A percentile compares a stretch with the other conserved stretches of the same genome.
These are phyloP conservation scores for Plantago ovata DNA, from an alignment of 257 asterid genomes.

Conservation along the genomic window DNA sequence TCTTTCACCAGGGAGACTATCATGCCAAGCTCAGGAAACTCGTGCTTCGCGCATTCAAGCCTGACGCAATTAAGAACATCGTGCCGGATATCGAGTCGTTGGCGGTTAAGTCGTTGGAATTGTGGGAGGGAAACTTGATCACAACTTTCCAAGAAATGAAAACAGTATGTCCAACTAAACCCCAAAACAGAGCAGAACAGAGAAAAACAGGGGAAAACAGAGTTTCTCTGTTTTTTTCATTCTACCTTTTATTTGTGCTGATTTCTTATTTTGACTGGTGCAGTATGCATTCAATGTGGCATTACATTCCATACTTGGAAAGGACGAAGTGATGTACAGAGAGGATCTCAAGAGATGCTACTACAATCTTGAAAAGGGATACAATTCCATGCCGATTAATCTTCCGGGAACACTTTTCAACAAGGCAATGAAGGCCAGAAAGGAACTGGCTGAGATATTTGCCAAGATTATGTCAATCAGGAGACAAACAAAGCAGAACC, in stretches of 20 bases:
- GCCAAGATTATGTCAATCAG: constrained; percentile 45
- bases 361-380: constrained; percentile 67
- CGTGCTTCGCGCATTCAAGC: constrained; percentile 68
- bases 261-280: constrained; percentile 20
- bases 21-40: constrained; percentile 62
- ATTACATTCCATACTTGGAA: constrained; percentile 65
- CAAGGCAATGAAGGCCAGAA: constrained; percentile 71
- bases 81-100: constrained; percentile 46
- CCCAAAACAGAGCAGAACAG: constrained; percentile 21
- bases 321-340: constrained; percentile 55
- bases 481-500: constrained; percentile 30
- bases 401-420: constrained; percentile 69
- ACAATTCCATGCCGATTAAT: constrained; percentile 70
- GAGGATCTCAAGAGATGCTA: constrained; percentile 72
- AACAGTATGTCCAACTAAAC: constrained; percentile 40
- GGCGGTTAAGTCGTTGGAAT: constrained; percentile 36
- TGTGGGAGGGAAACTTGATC: constrained; percentile 55
- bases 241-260: constrained; percentile 4
- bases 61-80: constrained; percentile 54
- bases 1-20: constrained; percentile 71
- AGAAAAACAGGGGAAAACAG: constrained; percentile 23
- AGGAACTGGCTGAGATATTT: constrained; percentile 51
- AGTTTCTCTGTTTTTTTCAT: constrained; percentile 27
- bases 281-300: constrained; percentile 88
- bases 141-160: constrained; percentile 80